phyloP scores from a whole-genome alignment of 2,329 filamentous ascomycete species.

The Fusarium sp. region DNA sequence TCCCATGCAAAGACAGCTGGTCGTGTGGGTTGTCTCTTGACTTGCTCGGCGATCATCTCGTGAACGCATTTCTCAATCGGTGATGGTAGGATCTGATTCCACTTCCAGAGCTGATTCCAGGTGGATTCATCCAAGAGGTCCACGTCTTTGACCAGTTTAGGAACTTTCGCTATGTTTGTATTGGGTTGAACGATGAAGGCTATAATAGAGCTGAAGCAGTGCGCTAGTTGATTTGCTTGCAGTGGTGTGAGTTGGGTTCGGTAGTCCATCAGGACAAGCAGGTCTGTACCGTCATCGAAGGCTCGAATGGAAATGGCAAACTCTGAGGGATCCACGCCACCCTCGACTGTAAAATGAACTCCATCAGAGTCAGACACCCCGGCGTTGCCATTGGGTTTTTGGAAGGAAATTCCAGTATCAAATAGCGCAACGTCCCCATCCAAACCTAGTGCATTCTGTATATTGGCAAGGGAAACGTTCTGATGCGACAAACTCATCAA shows the following conservation, averaged over 20 bases:
- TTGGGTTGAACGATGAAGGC: background rate
- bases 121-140: slow-evolving; percentile 7
- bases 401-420: slow-evolving; percentile 16
- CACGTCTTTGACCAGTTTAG: slow-evolving; percentile 3
- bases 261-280: slow-evolving; percentile 16
- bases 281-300: slow-evolving; percentile 2
- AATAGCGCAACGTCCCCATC: slow-evolving; percentile 6
- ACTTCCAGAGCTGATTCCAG: slow-evolving; percentile 8
- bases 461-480: slow-evolving; percentile 8
- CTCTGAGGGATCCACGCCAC: slow-evolving; percentile 20
- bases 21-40: slow-evolving; percentile 10
- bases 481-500: slow-evolving; percentile 9
- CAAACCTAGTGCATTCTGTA: slow-evolving; percentile 8
- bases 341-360: slow-evolving; percentile 10
- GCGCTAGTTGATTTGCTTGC: slow-evolving; percentile 7
- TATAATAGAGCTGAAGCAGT: slow-evolving; percentile 22
- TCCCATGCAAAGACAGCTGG: slow-evolving; percentile 18
- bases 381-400: slow-evolving; percentile 2
- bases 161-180: background rate
- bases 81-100: slow-evolving; percentile 12
- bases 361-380: background rate
- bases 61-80: slow-evolving; percentile 13
- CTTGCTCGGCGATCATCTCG: slow-evolving; percentile 17
- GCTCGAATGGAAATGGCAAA: slow-evolving; percentile 20
- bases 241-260: background rate